Base-by-base conservation (phyloP, 768 basidiomycete species). In the Hygrophoropsis aurantiaca region DNA sequence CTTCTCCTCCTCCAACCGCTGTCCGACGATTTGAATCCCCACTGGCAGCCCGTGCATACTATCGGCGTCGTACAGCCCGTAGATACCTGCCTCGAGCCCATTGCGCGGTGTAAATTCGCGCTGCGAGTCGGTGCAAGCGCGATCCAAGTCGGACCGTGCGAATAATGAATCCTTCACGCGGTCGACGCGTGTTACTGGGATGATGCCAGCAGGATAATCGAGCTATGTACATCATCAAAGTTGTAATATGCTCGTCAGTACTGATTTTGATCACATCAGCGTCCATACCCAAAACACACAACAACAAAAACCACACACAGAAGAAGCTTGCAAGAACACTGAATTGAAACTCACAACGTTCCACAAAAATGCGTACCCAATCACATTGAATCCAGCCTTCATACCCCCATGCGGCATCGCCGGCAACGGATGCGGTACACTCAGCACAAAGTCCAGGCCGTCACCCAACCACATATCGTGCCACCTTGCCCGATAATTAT, bases 1-100 rank as follows among this genome's bases (percentile, higher is more conserved):
- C 61, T 82, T 81, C 66, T 86, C 84, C 62, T 86, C 84, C 59
- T 83, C 78, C 25, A 83, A 66, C 35, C 77, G 64, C 45, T 72
- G 62, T 7, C 81, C 81, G 1, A 76, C 73, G 21, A 84, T 56
- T 58, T 84, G 82, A 11, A 84, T 74, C 3, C 80, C 79, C 3
- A 84, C 54, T 2, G 83, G 81, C 10, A 83, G 67, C 8, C 82
- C 82, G 50, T 79, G 73, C 78, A 82, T 81, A 46, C 72, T 71
- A 24, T 77, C 65, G 3, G 74, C 68, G 37, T 82, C 72, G 49
- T 84, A 85, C 3, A 70, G 69, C 1, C 68, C 59, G 52, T 77
- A 79, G 0, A 72, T 68, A 11, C 62, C 67, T 38, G 57, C 57
- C 46, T 80, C 79, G 15, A 77, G 64, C 7, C 63, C 61, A 52